phyloP scores from a whole-genome alignment of 2,329 filamentous ascomycete genomes.

The Fusarium dlaminii region DNA sequence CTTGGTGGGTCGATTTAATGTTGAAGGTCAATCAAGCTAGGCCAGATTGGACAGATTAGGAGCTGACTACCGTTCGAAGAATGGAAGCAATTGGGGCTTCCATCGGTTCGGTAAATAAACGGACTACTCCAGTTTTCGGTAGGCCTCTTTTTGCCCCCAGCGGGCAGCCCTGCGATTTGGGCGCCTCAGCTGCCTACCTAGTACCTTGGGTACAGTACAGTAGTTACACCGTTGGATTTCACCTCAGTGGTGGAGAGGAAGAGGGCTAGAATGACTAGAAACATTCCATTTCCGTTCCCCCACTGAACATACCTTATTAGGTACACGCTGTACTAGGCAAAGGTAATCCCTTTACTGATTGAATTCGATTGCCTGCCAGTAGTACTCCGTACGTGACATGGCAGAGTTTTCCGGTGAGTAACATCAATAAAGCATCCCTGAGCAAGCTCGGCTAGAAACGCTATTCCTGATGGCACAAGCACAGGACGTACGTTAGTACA shows the following conservation, averaged over 20 bases:
- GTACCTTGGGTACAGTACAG: not conserved
- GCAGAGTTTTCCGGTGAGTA: not conserved
- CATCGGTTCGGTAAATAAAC: constrained; percentile 10
- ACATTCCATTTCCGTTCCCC: not conserved
- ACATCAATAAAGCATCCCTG: not conserved
- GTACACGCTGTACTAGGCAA: not conserved
- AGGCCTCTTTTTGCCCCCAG: not conserved
- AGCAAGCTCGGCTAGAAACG: constrained; percentile 19
- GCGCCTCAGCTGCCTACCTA: not conserved
- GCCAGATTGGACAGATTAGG: constrained; percentile 17
- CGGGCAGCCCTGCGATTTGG: not conserved
- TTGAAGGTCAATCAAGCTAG: constrained; percentile 18
- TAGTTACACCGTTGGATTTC: not conserved
- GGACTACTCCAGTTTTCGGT: not conserved
- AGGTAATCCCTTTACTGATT: not conserved
- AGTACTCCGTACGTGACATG: not conserved
- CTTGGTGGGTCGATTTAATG: constrained; percentile 17
- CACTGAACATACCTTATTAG: not conserved
- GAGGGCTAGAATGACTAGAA: constrained; percentile 8
- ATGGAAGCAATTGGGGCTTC: constrained; percentile 19
- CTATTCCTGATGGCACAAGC: constrained; percentile 31
- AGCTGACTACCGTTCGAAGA: constrained; percentile 17
- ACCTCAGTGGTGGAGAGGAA: constrained; percentile 12
- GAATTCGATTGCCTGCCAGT: not conserved
- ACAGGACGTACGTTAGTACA: constrained; percentile 12